Evolutionary conservation across 164 flowering plant genomes (phyloP), one percentile per base, ranked within the genome.

Genomic region (Dillenia turbinata): DNA sequence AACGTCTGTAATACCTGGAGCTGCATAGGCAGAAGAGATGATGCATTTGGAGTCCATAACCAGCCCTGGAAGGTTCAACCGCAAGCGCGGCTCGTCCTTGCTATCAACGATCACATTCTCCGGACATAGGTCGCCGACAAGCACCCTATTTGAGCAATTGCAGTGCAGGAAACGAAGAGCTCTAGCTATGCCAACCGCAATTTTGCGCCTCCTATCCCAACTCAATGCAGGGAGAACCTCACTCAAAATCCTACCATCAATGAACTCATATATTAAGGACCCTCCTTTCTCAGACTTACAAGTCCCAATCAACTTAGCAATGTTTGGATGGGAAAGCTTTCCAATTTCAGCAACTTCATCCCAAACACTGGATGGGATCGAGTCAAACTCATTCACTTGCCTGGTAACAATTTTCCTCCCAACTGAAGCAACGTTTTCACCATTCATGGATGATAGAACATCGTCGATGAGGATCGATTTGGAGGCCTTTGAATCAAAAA

Each of bases 111-210:
- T 73, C 43, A 92, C 61, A 44, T 66, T 81, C 63, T 77, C 83
- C 50, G 89, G 74, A 1, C 82, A 77, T 56, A 87, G 11, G 5
- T 71, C 72, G 10, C 86, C 84, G 2, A 68, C 71, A 33, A 75
- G 26, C 10, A 79, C 16, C 2, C 76, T 43, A 9, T 78, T 80
- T 11, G 82, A 79, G 56, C 82, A 72, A 49, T 66, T 11, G 14
- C 64, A 65, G 57, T 92, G 98, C 70, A 89, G 56, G 53, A 66
- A 85, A 49, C 65, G 52, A 0, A 89, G 72, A 33, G 92, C 88
- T 59, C 68, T 83, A 0, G 83, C 85, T 24, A 92, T 71, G 43
- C 88, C 89, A 47, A 75, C n/a, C 0, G 78, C 87, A 0, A 88
- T 60, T 60, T 73, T 79, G 51, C 67, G 44, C 9, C 95, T 70